Base-by-base conservation (phyloP, 2,329 filamentous ascomycete species). In the Calonectria henricotiae region DNA sequence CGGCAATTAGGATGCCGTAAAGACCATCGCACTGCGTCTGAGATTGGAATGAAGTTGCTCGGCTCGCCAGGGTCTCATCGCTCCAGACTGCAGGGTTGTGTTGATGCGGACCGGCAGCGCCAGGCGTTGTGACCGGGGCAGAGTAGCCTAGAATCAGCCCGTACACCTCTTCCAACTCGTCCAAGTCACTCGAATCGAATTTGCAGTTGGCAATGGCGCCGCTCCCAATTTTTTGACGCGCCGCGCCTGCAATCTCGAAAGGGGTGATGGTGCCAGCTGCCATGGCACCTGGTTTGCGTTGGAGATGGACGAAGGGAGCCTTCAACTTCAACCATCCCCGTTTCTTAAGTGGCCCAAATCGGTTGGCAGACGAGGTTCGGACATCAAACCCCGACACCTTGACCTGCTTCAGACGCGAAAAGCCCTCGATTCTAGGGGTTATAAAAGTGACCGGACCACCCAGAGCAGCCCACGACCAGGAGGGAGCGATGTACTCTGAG, bases 291-390 rank as follows among this genome's bases (percentile, higher is more conserved):
- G 62, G 62, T 23, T 55, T 55, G 37, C 62, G 62, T 3, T 30
- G 49, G 15, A 65, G 62, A 20, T 44, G 49, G 8, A 65, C 39
- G 3, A 65, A 44, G 0, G 62, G 62, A 11, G 62, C 62, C 37
- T 65, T 65, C n/a, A 65, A 4, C 39, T 65, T 65, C 11, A 65
- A 11, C 62, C 47, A 65, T 1, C 62, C 62, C 27, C 62, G 47
- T n/a, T 51, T 51, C 20, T 65, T 65, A 17, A 65, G 37, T n/a
- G 51, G 49, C 11, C 62, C 62, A 51, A 65, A 65, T 20, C 62
- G 62, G 35, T 65, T 55, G 12, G 47, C n/a, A 13, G 62, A 55
- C 12, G 62, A 41, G 7, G 62, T 55, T 27, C 47, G 47, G 3
- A 46, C 46, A 15, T 65, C 62, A 25, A 43, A 41, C 2, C 47